phyloP scores from a whole-genome alignment of 2,329 filamentous ascomycete genomes.

The Clarireedia homoeocarpa region DNA sequence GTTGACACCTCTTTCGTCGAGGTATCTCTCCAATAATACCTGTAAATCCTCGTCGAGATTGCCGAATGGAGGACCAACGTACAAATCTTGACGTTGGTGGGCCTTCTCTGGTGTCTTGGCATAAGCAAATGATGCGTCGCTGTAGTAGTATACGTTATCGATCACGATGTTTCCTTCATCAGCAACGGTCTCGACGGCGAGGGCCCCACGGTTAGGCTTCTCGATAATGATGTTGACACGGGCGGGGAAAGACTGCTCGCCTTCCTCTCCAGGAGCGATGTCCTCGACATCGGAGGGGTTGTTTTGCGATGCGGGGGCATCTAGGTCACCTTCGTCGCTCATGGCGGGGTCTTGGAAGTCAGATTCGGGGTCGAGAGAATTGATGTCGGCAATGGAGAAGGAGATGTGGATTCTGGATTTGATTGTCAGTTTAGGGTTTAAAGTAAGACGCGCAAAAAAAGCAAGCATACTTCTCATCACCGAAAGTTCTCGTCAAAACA shows the following conservation, averaged over 20 bases:
- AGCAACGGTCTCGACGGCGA: constrained; percentile 79
- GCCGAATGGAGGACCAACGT: constrained; percentile 85
- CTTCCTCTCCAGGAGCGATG: constrained; percentile 41
- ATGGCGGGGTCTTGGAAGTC: constrained; percentile 50
- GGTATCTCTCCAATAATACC: constrained; percentile 81
- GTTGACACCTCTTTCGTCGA: constrained; percentile 90
- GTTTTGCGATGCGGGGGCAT: constrained; percentile 40
- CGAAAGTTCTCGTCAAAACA: constrained; percentile 71
- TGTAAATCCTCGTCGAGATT: constrained; percentile 96
- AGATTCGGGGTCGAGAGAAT: constrained; percentile 52
- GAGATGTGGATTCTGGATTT: constrained; percentile 60
- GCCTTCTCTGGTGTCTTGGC: constrained; percentile 67
- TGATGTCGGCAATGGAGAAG: constrained; percentile 79
- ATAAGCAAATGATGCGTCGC: constrained; percentile 68
- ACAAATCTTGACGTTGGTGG: constrained; percentile 69
- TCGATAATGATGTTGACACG: constrained; percentile 81
- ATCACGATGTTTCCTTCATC: constrained; percentile 82
- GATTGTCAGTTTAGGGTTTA: constrained; percentile 16
- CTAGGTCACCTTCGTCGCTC: constrained; percentile 41
- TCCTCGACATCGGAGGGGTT: constrained; percentile 48
- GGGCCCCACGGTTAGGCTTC: constrained; percentile 76
- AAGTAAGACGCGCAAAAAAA: constrained; percentile 26
- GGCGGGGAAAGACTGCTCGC: constrained; percentile 60
- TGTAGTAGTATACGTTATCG: constrained; percentile 86
- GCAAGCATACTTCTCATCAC: constrained; percentile 70